Base-by-base conservation (phyloP, 495 filamentous ascomycete species). In the Trypethelium eluteriae region DNA sequence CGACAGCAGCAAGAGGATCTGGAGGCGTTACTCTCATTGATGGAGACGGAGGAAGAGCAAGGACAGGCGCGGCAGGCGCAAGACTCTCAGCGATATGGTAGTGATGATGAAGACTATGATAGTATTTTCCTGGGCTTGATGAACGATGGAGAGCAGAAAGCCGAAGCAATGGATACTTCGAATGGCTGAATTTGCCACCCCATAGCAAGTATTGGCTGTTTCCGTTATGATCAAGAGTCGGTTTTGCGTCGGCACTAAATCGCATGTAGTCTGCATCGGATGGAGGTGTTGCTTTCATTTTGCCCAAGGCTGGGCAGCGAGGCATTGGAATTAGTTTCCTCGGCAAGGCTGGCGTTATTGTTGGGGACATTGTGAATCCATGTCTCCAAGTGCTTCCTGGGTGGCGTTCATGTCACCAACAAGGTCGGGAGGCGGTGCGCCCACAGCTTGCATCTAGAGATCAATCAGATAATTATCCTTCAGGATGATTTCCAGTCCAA, bases 391-490 rank as follows among this genome's bases (percentile, higher is more conserved):
- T 49, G 84, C 86, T 73, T 91, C 88, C 69, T 91, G 87, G 2
- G 88, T 86, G 66, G 87, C 85, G 50, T 84, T 83, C 89, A 93
- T 91, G 73, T 96, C 91, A 34, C 92, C 89, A 59, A 98, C 88
- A 11, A 98, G 81, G 76, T 97, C 94, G 34, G 88, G 82, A 2
- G 94, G 94, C 7, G 93, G 94, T 49, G 89, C 91, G 3, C 94
- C 94, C 25, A 89, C 87, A 63, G 88, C 86, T 93, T 98, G 94
- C 93, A 98, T 98, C 94, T 80, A 65, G 34, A 46, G 7, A 12
- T 18, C 67, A 44, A 34, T 66, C 64, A 69, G 64, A 62, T n/a
- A 32, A 44, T 7, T 41, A 67, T 46, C 61, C 53, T 64, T 65
- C 50, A 68, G 16, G 49, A 64, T 7, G 6, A 46, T 5, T 14